Base-by-base conservation (phyloP, 441 rosid genomes). In the Syzygium syzygioides region DNA sequence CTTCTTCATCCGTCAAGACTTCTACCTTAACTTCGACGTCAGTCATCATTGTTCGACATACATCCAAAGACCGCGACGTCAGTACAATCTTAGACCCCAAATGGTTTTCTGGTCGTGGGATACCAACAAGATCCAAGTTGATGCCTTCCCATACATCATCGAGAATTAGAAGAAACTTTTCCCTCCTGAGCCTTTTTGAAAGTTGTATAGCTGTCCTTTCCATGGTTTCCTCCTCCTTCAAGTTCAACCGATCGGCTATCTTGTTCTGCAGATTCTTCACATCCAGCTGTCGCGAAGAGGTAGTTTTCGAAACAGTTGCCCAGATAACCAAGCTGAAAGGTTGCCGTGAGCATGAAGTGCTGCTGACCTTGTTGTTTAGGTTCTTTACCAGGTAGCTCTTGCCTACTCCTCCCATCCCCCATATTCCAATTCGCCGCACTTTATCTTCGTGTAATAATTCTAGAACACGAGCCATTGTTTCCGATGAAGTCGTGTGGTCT, bases 141-240 rank as follows among this genome's bases (percentile, higher is more conserved):
- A 92, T 89, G 79, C 86, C 62, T 89, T 92, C 91, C 95, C 94
- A 94, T 34, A 93, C 93, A 90, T 92, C 95, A 91, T 93, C 94
- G 26, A 93, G 90, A 87, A 93, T 92, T 84, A 94, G 93, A 55
- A 93, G 93, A 90, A 93, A 92, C 89, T 59, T 76, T 86, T 87
- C 86, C 88, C 86, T 85, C 87, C 89, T 34, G 50, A 93, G 91
- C 87, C 89, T 89, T 87, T 84, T 34, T 57, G 55, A 62, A 45
- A 93, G 87, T 48, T 87, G 68, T 66, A 45, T 89, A 8, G 92
- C 93, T 79, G 91, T 83, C n/a, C 87, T 87, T 45, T 91, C 89
- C 56, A 76, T 30, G 26, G 52, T 83, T 85, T 68, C 87, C 57
- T 87, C 90, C 57, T 84, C 89, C 79, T 34, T 52, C 86, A 93